Base-by-base conservation (phyloP, 805 yeast species). In the Candida dajiaensis region DNA sequence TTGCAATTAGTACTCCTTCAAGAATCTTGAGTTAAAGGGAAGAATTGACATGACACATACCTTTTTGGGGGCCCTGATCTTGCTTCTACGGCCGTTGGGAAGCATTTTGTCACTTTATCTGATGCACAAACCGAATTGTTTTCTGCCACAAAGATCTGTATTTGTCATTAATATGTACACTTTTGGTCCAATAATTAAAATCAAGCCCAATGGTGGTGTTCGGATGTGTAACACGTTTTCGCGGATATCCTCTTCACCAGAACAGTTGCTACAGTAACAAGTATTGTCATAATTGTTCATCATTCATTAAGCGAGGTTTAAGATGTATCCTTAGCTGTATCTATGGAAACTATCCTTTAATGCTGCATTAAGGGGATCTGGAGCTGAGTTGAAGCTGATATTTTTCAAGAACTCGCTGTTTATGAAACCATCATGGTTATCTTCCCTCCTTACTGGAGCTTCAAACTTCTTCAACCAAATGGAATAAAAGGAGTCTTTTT, bases 1-100 rank as follows among this genome's bases (percentile, higher is more conserved):
- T 38, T 10, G 28, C 8, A 22, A n/a, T 23, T 39, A 25, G 29
- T 22, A 13, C n/a, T 19, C 41, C 4, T 21, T 43, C 31, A 20
- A 19, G 22, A 25, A n/a, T n/a, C n/a, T 11, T 25, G 6, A 6
- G 25, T 3, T 18, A 7, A 31, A 19, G 18, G 37, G 43, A 3
- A 46, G 29, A 3, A 23, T 21, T 9, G 9, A n/a, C 6, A n/a
- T 2, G 15, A n/a, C 3, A 43, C 62, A 43, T 39, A 61, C 59
- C 44, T 73, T 76, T 41, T 79, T 72, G 2, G 90, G 89, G 2
- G 89, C 85, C 50, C 85, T 72, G 50, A 84, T 83, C 59, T 80
- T 71, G 55, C 79, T 70, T 44, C 77, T 59, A 43, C 70, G 69
- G 35, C 74, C 72, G 28, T 55, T 53, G 11, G 60, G 46, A 33